These are phyloP conservation scores for Psidium guajava DNA, from an alignment of 345 rosid species.

Conservation along the genomic window DNA sequence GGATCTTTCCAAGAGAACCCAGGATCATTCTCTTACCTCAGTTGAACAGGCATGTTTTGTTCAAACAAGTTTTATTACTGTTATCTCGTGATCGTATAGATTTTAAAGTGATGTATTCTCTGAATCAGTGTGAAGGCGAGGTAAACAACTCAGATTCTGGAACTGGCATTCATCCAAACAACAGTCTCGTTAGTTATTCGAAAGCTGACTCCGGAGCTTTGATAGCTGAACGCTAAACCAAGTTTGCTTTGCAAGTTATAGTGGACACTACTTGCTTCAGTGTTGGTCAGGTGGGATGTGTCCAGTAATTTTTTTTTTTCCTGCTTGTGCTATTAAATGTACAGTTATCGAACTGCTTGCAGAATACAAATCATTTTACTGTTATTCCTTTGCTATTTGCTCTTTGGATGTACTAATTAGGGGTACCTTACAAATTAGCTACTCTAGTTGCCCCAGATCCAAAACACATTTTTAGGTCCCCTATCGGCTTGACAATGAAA, in stretches of 20 bases:
- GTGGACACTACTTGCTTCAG: neutral
- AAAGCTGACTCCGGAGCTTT: constrained; percentile 31
- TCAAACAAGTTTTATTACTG: neutral
- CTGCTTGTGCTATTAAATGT: constrained; percentile 1
- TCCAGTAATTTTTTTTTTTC: neutral
- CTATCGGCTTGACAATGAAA: neutral
- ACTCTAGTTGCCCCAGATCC: neutral
- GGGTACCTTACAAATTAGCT: neutral
- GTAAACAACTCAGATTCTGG: constrained; percentile 33
- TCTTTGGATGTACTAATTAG: neutral
- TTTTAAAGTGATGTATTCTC: neutral
- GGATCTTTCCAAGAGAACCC: constrained; percentile 52
- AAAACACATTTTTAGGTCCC: neutral
- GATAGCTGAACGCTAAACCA: constrained; percentile 18
- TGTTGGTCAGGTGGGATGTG: neutral
- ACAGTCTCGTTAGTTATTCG: constrained; percentile 24
- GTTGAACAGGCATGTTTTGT: constrained; percentile 28
- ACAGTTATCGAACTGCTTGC: constrained; percentile 2
- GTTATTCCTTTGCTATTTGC: neutral
- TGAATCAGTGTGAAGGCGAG: constrained; percentile 39
- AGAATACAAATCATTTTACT: neutral
- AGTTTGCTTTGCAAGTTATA: neutral
- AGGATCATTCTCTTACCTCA: constrained; percentile 33
- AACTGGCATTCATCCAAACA: constrained; percentile 20
- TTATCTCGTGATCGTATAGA: neutral